Conservation (phyloP, 176 grass and related monocot genomes). For the Ananas comosus region DNA sequence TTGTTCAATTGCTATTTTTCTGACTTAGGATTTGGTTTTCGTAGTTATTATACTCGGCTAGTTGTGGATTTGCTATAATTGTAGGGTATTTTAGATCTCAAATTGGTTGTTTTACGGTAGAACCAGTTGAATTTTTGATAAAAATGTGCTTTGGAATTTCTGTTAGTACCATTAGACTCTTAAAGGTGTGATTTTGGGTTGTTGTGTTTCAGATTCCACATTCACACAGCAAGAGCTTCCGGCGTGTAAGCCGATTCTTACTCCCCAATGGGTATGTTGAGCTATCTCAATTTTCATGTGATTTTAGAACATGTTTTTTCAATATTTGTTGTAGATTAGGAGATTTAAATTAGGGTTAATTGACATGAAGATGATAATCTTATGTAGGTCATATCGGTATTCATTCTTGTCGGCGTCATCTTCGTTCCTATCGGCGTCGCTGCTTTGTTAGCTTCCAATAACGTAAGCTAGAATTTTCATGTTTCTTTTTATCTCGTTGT, state of each 20-base stretch:
- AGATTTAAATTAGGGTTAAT: background rate
- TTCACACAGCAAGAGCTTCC: slow-evolving; percentile 97
- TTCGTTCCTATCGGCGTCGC: slow-evolving; percentile 80
- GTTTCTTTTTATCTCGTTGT: background rate
- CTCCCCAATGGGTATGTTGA: slow-evolving; percentile 85
- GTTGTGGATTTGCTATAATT: too few relatives aligned
- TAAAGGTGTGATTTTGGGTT: background rate
- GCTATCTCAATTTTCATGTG: background rate
- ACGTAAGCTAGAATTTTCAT: slow-evolving; percentile 37
- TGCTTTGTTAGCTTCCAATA: slow-evolving; percentile 50
- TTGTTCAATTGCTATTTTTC: background rate
- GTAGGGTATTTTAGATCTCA: background rate
- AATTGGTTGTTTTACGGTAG: background rate
- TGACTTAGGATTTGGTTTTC: background rate
- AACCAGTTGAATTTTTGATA: background rate
- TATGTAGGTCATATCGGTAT: slow-evolving; percentile 78
- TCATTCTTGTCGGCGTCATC: slow-evolving; percentile 59
- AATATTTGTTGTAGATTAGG: background rate
- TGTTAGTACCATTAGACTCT: background rate
- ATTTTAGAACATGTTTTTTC: background rate
- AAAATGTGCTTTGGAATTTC: background rate
- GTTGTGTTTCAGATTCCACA: slow-evolving; percentile 55
- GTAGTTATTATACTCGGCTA: background rate
- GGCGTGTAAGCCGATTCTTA: slow-evolving; percentile 93
- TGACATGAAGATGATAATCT: background rate